phyloP scores from a whole-genome alignment of 495 filamentous ascomycete species.

The Alectoria sarmentosa region DNA sequence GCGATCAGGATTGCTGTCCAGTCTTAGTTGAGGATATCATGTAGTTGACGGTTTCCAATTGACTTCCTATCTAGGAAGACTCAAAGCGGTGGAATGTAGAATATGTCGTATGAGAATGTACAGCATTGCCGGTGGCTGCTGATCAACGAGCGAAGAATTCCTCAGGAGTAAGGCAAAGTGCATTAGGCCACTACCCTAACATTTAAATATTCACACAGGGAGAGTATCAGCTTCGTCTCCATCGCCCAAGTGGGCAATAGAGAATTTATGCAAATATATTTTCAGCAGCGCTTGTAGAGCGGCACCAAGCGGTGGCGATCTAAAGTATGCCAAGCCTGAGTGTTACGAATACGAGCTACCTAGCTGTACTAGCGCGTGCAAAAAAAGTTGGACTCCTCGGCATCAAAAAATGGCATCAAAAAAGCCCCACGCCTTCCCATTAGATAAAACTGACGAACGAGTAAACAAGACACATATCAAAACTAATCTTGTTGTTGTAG shows the following conservation, averaged over 20 bases:
- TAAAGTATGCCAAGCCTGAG: not conserved
- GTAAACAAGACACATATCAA: no score
- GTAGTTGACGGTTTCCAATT: not conserved
- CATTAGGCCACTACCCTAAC: not conserved
- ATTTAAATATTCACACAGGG: not conserved
- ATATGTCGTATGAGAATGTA: not conserved
- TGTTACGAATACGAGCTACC: not conserved
- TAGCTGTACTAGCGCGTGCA: no score
- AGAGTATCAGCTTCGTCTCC: not conserved
- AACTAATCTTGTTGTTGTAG: no score
- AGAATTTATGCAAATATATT: not conserved
- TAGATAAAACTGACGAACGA: no score
- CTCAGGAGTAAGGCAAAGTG: not conserved
- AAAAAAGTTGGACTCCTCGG: no score
- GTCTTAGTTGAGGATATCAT: not conserved
- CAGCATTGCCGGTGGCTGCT: not conserved
- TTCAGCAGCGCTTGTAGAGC: not conserved
- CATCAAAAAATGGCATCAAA: no score
- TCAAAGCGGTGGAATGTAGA: not conserved
- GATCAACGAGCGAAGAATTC: not conserved
- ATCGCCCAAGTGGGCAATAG: not conserved
- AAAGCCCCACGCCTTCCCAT: no score
- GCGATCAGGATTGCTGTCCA: not conserved
- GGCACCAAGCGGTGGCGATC: not conserved
- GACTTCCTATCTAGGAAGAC: not conserved